A percentile compares a stretch with the other conserved stretches of the same genome.
Evolutionary conservation across 805 yeast species (phyloP).

Genomic region (Isabelozyma gotoi): DNA sequence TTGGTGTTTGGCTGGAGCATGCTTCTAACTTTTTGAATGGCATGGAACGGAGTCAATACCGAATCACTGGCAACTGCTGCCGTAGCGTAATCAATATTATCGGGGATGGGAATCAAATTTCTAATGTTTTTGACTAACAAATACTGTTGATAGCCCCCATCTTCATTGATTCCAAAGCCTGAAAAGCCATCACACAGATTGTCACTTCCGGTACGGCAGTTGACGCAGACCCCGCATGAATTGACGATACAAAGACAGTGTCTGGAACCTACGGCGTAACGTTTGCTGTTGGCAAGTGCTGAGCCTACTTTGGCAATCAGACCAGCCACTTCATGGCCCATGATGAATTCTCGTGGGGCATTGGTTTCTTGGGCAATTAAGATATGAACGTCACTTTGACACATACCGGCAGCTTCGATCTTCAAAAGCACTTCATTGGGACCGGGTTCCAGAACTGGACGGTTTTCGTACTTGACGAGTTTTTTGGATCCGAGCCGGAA

Average conservation of each 20-base stretch:
- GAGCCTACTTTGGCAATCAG: slow-evolving; percentile 30
- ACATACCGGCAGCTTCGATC: slow-evolving; percentile 45
- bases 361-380: slow-evolving; percentile 18
- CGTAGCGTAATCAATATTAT: slow-evolving; percentile 33
- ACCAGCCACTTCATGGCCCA: slow-evolving; percentile 49
- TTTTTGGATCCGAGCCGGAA: slow-evolving; percentile 23
- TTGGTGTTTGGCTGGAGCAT: slow-evolving; percentile 29
- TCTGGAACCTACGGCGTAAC: slow-evolving; percentile 29
- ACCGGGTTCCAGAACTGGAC: slow-evolving; percentile 31
- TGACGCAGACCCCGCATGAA: slow-evolving; percentile 34
- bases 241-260: slow-evolving; percentile 26
- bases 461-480: slow-evolving; percentile 24
- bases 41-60: slow-evolving; percentile 43
- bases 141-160: slow-evolving; percentile 45
- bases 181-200: slow-evolving; percentile 22
- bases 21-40: slow-evolving; percentile 34
- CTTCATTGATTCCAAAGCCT: slow-evolving; percentile 35
- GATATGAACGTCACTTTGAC: slow-evolving; percentile 44
- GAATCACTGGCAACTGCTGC: slow-evolving; percentile 46
- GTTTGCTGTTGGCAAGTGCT: slow-evolving; percentile 6
- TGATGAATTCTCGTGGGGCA: slow-evolving; percentile 31
- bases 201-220: slow-evolving; percentile 36
- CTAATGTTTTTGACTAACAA: slow-evolving; percentile 34
- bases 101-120: slow-evolving; percentile 38
- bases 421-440: slow-evolving; percentile 31